Conservation (phyloP, 345 rosid genomes). For the Salix exigua region DNA sequence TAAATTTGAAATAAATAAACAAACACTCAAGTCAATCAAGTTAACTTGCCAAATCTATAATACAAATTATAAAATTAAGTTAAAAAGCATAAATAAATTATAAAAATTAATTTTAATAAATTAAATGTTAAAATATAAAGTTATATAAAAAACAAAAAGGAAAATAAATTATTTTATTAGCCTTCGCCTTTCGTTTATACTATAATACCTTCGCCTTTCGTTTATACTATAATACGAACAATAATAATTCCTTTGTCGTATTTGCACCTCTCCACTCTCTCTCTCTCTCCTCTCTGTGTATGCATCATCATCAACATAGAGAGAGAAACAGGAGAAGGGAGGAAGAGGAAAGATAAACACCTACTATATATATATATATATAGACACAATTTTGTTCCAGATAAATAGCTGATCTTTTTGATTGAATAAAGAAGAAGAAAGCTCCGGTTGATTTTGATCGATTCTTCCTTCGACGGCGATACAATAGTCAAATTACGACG, state of each 20-base stretch:
- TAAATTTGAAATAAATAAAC: rapidly evolving
- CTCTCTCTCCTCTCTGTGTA: not conserved
- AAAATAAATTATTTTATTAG: too few species aligned
- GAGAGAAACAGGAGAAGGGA: not conserved
- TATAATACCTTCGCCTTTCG: too few species aligned
- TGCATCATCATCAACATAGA: not conserved
- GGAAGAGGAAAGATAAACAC: not conserved
- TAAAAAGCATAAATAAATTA: too few species aligned
- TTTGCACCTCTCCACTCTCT: not conserved
- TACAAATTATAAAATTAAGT: too few species aligned
- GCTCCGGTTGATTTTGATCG: not conserved
- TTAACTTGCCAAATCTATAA: too few species aligned
- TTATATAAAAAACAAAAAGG: too few species aligned
- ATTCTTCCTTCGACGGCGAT: not conserved
- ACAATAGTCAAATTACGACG: slow-evolving; percentile 14
- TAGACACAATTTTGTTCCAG: not conserved
- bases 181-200: too few species aligned
- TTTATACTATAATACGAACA: too few species aligned
- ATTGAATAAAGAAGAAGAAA: not conserved
- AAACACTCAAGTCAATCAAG: too few species aligned
- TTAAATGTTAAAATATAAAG: too few species aligned
- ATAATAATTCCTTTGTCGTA: not conserved
- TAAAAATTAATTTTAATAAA: too few species aligned
- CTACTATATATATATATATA: not conserved
- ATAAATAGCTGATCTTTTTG: not conserved